Evolutionary conservation across 2,329 filamentous ascomycete genomes (phyloP).

Genomic region (Epichloe hybrida): DNA sequence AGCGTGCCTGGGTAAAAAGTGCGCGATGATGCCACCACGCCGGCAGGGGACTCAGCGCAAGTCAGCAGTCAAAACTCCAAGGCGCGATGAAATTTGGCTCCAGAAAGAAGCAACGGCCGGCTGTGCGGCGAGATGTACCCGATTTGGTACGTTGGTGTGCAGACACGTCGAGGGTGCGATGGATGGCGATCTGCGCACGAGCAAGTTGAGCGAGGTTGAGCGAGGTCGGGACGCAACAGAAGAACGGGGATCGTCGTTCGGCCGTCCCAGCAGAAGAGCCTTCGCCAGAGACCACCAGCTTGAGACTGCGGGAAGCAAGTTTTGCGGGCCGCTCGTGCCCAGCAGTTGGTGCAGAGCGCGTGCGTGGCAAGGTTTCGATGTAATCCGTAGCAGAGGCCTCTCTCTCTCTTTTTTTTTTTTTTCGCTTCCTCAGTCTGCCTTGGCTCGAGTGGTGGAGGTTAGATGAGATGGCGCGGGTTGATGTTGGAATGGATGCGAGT

Average conservation of each 20-base stretch:
- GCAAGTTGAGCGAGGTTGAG: constrained; percentile 6
- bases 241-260: constrained; percentile 8
- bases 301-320: background rate
- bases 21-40: constrained; percentile 3
- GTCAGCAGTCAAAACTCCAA: background rate
- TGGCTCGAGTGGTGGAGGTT: background rate
- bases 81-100: constrained; percentile 1
- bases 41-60: constrained; percentile 2
- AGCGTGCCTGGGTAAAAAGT: background rate
- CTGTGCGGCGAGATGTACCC: background rate
- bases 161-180: background rate
- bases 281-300: background rate
- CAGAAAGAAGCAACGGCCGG: background rate
- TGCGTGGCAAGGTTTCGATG: background rate
- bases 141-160: background rate
- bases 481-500: background rate
- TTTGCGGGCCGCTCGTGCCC: background rate
- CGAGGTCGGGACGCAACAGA: constrained; percentile 8
- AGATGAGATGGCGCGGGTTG: constrained; percentile 1
- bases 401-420: background rate
- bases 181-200: constrained; percentile 5
- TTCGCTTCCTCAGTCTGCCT: background rate
- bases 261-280: background rate
- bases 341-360: constrained; percentile 1
- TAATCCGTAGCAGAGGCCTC: background rate